A percentile compares a stretch with the other conserved stretches of the same genome.
Evolutionary conservation across 2,329 filamentous ascomycete genomes (phyloP).

Genomic region (Hypoxylon sp.): DNA sequence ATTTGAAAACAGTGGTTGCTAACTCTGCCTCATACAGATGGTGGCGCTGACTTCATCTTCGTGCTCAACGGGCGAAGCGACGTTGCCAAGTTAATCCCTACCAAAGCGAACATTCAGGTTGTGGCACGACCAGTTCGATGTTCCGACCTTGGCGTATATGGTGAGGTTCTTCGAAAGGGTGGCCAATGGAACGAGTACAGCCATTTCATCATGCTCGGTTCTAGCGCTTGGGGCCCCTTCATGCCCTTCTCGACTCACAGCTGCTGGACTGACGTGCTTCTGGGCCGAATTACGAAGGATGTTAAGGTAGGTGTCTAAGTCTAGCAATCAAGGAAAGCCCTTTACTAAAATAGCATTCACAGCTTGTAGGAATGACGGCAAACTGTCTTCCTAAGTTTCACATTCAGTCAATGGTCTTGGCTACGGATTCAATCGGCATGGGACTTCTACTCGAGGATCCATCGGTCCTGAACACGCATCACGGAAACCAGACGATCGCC

Average conservation of each 20-base stretch:
- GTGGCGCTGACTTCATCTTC: slow-evolving; percentile 57
- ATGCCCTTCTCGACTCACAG: slow-evolving; percentile 52
- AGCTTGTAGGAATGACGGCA: slow-evolving; percentile 55
- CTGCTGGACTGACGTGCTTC: slow-evolving; percentile 57
- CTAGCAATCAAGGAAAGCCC: background rate
- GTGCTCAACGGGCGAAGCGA: slow-evolving; percentile 55
- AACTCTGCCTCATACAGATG: slow-evolving; percentile 40
- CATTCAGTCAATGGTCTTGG: slow-evolving; percentile 56
- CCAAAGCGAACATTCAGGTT: slow-evolving; percentile 51
- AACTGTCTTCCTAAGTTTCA: slow-evolving; percentile 55
- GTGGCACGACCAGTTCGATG: slow-evolving; percentile 53
- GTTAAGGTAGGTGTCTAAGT: slow-evolving; percentile 43
- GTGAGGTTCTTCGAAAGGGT: slow-evolving; percentile 52
- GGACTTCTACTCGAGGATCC: slow-evolving; percentile 51
- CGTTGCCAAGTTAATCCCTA: slow-evolving; percentile 47
- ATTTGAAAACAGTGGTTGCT: background rate
- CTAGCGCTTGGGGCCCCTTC: slow-evolving; percentile 56
- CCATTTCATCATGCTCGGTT: slow-evolving; percentile 55
- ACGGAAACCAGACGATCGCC: slow-evolving; percentile 48
- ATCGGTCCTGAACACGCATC: slow-evolving; percentile 9
- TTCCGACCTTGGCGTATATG: slow-evolving; percentile 55
- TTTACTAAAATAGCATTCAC: background rate
- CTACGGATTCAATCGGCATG: slow-evolving; percentile 57
- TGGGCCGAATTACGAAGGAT: slow-evolving; percentile 50
- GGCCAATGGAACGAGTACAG: slow-evolving; percentile 54